A percentile compares a stretch with the other conserved stretches of the same genome.
Conservation (phyloP, 805 yeast species). For the Lipomyces chichibuensis region DNA sequence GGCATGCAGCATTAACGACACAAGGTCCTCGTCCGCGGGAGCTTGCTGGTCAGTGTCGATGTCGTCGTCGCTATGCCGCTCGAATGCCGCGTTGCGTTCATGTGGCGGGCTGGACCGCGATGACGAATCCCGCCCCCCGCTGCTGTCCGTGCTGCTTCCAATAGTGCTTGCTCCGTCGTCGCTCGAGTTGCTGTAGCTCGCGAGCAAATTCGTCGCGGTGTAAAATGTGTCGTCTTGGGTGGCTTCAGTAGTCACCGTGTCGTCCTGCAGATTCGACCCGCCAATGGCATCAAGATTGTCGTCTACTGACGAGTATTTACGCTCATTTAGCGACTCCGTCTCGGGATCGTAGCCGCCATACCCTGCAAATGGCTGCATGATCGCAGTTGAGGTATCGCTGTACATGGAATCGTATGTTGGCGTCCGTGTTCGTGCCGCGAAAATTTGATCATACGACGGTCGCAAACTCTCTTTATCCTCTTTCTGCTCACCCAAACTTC, state of each 20-base stretch:
- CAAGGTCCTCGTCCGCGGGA: not conserved
- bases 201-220: slow-evolving; percentile 19
- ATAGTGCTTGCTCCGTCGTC: slow-evolving; percentile 9
- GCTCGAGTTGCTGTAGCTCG: slow-evolving; percentile 6
- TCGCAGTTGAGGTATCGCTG: slow-evolving; percentile 29
- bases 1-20: not conserved
- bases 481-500: not conserved
- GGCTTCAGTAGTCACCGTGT: not conserved
- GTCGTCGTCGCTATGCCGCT: not conserved
- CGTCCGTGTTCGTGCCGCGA: slow-evolving; percentile 13
- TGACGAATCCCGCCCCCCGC: slow-evolving; percentile 10
- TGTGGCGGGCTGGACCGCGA: slow-evolving; percentile 18
- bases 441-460: slow-evolving; percentile 13
- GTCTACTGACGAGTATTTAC: slow-evolving; percentile 1
- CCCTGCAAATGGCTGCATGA: slow-evolving; percentile 29
- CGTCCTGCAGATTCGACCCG: not conserved
- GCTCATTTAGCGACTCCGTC: not conserved
- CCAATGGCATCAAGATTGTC: not conserved
- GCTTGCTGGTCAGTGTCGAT: not conserved
- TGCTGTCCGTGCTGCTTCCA: not conserved
- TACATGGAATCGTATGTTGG: slow-evolving; percentile 14
- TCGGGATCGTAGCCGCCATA: slow-evolving; percentile 20
- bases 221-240: slow-evolving; percentile 24
- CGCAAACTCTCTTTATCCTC: not conserved
- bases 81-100: slow-evolving; percentile 3